Conservation (phyloP, 2,329 filamentous ascomycete genomes). For the Boeremia exigua region DNA sequence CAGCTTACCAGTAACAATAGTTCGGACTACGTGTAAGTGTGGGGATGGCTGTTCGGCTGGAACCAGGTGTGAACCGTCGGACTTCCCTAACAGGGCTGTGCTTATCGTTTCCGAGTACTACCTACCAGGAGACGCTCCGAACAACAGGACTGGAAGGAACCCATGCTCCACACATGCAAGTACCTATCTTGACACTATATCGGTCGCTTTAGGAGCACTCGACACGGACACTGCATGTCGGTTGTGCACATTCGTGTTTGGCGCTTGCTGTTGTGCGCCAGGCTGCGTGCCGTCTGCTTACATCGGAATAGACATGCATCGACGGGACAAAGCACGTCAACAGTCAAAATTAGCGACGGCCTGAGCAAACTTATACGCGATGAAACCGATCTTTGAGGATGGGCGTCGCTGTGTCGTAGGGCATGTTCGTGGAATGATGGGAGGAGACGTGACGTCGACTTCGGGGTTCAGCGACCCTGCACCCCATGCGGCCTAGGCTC, state of each 20-base stretch:
- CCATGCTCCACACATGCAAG: background rate
- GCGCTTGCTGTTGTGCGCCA: background rate
- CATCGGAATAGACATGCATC: too few relatives aligned
- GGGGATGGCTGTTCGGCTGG: background rate
- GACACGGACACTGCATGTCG: background rate
- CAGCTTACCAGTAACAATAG: background rate
- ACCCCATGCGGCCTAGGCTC: constrained; percentile 1
- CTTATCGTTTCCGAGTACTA: constrained; percentile 1
- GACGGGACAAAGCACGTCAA: too few relatives aligned
- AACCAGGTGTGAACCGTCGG: background rate
- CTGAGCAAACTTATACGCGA: too few relatives aligned
- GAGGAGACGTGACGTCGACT: background rate
- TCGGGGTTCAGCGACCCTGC: background rate
- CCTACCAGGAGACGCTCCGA: background rate
- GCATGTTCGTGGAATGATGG: background rate
- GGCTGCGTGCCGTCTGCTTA: too few relatives aligned
- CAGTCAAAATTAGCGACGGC: too few relatives aligned
- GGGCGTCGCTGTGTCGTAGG: background rate
- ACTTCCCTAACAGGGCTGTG: constrained; percentile 10
- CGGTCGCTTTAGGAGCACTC: background rate
- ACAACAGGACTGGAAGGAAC: background rate
- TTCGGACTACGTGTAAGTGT: background rate
- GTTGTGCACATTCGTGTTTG: background rate
- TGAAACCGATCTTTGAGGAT: background rate
- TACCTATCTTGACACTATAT: background rate